Conservation (phyloP, 2,329 filamentous ascomycete species). For the Thelonectria discophora region DNA sequence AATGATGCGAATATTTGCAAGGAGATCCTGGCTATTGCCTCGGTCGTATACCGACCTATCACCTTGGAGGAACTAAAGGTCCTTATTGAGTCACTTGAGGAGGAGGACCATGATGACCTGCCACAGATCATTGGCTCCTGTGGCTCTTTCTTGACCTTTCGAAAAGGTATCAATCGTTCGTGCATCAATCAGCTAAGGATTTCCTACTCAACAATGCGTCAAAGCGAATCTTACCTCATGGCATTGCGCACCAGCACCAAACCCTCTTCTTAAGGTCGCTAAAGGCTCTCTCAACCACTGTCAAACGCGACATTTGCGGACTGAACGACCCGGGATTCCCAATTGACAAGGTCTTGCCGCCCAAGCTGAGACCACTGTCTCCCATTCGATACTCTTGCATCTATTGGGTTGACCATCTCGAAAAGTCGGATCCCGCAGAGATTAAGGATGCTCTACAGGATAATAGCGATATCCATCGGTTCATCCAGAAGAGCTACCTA, state of each 20-base stretch:
- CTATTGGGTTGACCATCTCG: too few relatives aligned
- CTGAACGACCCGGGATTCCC: too few relatives aligned
- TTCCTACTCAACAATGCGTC: conserved; percentile 45
- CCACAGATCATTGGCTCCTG: conserved; percentile 46
- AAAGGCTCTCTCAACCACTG: too few relatives aligned
- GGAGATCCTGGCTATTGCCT: conserved; percentile 46
- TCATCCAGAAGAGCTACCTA: too few relatives aligned
- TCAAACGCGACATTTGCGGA: too few relatives aligned
- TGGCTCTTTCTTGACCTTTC: conserved; percentile 51
- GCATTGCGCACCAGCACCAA: conserved; percentile 40
- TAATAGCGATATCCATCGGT: too few relatives aligned
- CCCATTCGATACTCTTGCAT: too few relatives aligned
- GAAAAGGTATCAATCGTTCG: conserved; percentile 41
- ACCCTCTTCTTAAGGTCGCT: conserved; percentile 49
- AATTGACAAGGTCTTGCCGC: too few relatives aligned
- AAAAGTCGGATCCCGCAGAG: too few relatives aligned
- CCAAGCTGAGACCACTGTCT: too few relatives aligned
- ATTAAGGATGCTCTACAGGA: too few relatives aligned
- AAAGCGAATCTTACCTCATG: conserved; percentile 43
- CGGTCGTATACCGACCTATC: conserved; percentile 49
- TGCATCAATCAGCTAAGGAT: conserved; percentile 57
- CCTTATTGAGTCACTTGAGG: conserved; percentile 31
- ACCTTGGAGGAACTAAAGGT: conserved; percentile 45
- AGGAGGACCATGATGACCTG: conserved; percentile 26
- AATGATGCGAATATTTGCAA: conserved; percentile 45